phyloP scores from a whole-genome alignment of 1,284 basidiomycete species.

The Ustilago sp. region DNA sequence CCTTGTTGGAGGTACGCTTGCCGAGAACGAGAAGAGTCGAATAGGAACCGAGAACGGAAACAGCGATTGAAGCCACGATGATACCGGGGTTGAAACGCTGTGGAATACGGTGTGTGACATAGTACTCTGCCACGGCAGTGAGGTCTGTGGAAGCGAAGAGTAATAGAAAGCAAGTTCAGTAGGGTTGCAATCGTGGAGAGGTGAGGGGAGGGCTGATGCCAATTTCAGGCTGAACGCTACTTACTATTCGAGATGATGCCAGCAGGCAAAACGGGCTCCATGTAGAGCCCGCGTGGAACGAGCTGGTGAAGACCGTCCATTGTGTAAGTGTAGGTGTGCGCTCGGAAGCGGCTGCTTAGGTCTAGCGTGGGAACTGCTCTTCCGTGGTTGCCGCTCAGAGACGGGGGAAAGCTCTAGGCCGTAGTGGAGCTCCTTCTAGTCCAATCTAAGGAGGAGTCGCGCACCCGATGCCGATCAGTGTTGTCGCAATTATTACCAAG shows the following conservation, averaged over 20 bases:
- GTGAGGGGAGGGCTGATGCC: neutral
- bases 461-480: neutral
- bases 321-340: neutral
- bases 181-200: neutral
- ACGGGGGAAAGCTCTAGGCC: neutral
- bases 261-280: conserved; percentile 43
- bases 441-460: neutral
- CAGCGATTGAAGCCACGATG: conserved; percentile 72
- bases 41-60: conserved; percentile 72
- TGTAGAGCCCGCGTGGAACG: conserved; percentile 46
- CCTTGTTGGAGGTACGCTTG: conserved; percentile 71
- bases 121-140: conserved; percentile 69
- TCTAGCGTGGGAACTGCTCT: conserved; percentile 1
- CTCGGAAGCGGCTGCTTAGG: neutral
- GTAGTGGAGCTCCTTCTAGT: neutral
- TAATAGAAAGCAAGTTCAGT: conserved; percentile 6
- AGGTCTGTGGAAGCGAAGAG: conserved; percentile 29
- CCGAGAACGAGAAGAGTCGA: conserved; percentile 72
- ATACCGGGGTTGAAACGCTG: conserved; percentile 71
- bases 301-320: conserved; percentile 42
- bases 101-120: conserved; percentile 69
- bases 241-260: conserved; percentile 32
- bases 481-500: neutral
- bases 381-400: neutral
- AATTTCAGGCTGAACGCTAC: conserved; percentile 1